These are phyloP conservation scores for Fomitopsis schrenkii DNA, from an alignment of 1,284 basidiomycete species.

Conservation along the genomic window DNA sequence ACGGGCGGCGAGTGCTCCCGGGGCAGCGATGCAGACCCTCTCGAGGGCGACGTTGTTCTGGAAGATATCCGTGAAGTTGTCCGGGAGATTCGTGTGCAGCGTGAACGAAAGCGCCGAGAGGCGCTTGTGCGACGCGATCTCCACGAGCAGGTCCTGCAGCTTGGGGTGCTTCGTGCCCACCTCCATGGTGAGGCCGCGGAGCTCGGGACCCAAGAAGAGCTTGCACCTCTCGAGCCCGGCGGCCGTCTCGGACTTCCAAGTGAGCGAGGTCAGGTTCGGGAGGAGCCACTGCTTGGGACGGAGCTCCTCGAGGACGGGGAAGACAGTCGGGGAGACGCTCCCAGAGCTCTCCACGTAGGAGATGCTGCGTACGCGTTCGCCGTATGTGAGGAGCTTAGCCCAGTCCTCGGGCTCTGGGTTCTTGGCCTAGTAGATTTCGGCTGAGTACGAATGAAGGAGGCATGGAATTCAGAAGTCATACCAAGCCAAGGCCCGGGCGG, in stretches of 20 bases:
- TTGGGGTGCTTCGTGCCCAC: conserved; percentile 52
- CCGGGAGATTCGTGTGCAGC: conserved; percentile 63
- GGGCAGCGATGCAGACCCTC: conserved; percentile 60
- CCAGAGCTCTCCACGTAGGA: conserved; percentile 65
- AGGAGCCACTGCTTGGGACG: conserved; percentile 60
- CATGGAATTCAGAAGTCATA: conserved; percentile 35
- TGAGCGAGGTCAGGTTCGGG: conserved; percentile 61
- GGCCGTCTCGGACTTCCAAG: conserved; percentile 66
- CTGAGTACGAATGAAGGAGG: conserved; percentile 5
- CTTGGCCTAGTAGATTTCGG: conserved; percentile 40
- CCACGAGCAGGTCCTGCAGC: conserved; percentile 55
- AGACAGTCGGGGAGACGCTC: conserved; percentile 58
- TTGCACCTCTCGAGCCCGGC: conserved; percentile 58
- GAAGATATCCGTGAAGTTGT: conserved; percentile 62
- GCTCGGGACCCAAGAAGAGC: conserved; percentile 58
- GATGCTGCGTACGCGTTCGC: conserved; percentile 59
- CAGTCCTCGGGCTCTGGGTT: conserved; percentile 62
- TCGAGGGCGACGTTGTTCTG: conserved; percentile 55
- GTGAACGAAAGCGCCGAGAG: conserved; percentile 64
- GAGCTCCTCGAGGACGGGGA: conserved; percentile 58
- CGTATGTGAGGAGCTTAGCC: conserved; percentile 59
- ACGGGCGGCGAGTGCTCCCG: conserved; percentile 59
- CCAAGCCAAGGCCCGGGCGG: conserved; percentile 70
- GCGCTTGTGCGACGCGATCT: conserved; percentile 55
- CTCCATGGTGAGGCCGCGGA: conserved; percentile 59